Conservation (phyloP, 106 monocot species). For the Platanthera zijinensis region DNA sequence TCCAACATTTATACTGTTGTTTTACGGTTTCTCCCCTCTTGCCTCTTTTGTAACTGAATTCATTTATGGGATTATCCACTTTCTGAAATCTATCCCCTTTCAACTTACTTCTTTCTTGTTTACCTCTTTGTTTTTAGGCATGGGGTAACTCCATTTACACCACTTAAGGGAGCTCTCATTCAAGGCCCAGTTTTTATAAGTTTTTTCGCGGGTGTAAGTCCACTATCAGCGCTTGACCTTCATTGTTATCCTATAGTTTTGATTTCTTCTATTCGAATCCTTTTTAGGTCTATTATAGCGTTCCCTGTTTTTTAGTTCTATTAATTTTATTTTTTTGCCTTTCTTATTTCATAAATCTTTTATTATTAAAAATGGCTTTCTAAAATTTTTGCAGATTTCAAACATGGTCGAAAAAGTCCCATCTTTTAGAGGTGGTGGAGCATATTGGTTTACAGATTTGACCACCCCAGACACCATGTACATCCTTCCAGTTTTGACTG, state of each 20-base stretch:
- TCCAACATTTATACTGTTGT: neutral
- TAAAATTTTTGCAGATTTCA: conserved; percentile 39
- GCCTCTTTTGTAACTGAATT: neutral
- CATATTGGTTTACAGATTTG: conserved; percentile 91
- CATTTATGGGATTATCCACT: neutral
- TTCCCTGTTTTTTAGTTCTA: neutral
- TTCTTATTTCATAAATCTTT: neutral
- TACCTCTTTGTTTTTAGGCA: conserved; percentile 41
- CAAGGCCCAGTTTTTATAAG: conserved; percentile 93
- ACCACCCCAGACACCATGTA: conserved; percentile 75
- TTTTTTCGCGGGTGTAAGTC: conserved; percentile 84
- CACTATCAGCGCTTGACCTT: neutral
- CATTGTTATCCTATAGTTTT: neutral
- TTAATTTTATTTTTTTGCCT: neutral
- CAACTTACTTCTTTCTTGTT: neutral
- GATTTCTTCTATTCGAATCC: neutral
- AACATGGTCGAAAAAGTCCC: conserved; percentile 99
- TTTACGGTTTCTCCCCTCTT: neutral
- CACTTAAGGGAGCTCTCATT: conserved; percentile 78
- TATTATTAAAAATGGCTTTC: neutral
- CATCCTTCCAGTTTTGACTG: conserved; percentile 70
- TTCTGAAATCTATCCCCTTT: neutral
- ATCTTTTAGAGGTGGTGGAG: conserved; percentile 88
- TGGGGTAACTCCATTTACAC: conserved; percentile 91
- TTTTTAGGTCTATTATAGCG: neutral